Evolutionary conservation across 2,329 filamentous ascomycete species (phyloP).

Genomic region (Verticillium longisporum): DNA sequence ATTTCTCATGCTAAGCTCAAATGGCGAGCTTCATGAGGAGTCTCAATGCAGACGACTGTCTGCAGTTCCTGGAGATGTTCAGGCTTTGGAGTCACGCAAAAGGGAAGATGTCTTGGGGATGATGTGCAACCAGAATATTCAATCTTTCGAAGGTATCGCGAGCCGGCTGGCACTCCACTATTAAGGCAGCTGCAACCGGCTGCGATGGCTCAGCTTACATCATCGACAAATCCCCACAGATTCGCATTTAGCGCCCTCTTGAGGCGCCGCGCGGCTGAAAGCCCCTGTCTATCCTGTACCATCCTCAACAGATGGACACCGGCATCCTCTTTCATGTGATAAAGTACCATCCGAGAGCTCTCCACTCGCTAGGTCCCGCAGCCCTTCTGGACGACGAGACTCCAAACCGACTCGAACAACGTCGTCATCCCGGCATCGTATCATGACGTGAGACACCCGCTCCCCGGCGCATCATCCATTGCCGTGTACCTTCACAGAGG

Average conservation of each 20-base stretch:
- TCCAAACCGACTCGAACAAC: background rate
- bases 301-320: background rate
- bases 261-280: background rate
- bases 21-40: no score
- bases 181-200: background rate
- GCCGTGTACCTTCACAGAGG: background rate
- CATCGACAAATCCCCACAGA: background rate
- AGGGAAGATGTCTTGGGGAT: no score
- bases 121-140: no score
- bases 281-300: background rate
- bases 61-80: no score
- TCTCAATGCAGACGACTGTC: no score
- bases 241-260: background rate
- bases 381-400: background rate
- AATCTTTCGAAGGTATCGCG: no score
- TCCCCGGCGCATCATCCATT: background rate
- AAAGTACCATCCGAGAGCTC: background rate
- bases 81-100: no score
- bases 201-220: background rate
- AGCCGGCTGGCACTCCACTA: background rate
- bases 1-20: no score
- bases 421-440: background rate
- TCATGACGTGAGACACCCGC: background rate
- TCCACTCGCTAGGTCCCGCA: background rate
- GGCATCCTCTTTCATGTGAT: background rate